Percentiles rank a stretch among this genome's conserved stretches.
Evolutionary conservation across 2,329 filamentous ascomycete genomes (phyloP).

Genomic region (Phoma sp.): DNA sequence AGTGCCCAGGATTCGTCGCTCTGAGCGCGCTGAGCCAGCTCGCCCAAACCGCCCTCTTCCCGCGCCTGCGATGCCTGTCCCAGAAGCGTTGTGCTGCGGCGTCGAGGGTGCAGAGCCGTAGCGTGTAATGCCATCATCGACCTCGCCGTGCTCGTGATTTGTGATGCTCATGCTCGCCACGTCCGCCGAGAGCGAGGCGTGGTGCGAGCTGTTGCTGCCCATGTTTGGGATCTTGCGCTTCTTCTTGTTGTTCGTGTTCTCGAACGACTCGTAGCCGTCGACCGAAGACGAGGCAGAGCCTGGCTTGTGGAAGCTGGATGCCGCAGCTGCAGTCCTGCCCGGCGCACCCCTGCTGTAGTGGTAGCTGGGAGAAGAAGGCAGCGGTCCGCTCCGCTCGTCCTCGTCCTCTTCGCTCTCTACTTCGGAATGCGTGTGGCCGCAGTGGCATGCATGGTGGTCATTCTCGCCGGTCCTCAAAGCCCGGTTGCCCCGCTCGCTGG

Average conservation of each 20-base stretch:
- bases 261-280: constrained; percentile 95
- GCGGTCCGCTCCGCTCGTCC: constrained; percentile 50
- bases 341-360: constrained; percentile 43
- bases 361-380: constrained; percentile 50
- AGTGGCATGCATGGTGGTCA: constrained; percentile 56
- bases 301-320: constrained; percentile 48
- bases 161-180: constrained; percentile 68
- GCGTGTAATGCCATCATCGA: constrained; percentile 56
- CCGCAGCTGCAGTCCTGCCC: constrained; percentile 30
- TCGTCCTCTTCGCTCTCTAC: constrained; percentile 66
- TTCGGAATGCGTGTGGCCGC: constrained; percentile 55
- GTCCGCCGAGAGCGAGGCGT: constrained; percentile 64
- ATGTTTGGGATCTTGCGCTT: constrained; percentile 97
- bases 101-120: constrained; percentile 63
- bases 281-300: constrained; percentile 70
- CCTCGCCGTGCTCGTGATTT: constrained; percentile 49
- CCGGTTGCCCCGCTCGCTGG: constrained; percentile 37
- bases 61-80: constrained; percentile 79
- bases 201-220: constrained; percentile 68
- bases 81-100: constrained; percentile 54
- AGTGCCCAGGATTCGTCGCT: constrained; percentile 52
- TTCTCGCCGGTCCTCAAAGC: constrained; percentile 57
- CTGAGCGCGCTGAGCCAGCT: constrained; percentile 50
- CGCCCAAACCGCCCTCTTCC: constrained; percentile 85
- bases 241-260: constrained; percentile 99